phyloP scores from a whole-genome alignment of 179 eudicot genomes.

The Nepenthes alata region DNA sequence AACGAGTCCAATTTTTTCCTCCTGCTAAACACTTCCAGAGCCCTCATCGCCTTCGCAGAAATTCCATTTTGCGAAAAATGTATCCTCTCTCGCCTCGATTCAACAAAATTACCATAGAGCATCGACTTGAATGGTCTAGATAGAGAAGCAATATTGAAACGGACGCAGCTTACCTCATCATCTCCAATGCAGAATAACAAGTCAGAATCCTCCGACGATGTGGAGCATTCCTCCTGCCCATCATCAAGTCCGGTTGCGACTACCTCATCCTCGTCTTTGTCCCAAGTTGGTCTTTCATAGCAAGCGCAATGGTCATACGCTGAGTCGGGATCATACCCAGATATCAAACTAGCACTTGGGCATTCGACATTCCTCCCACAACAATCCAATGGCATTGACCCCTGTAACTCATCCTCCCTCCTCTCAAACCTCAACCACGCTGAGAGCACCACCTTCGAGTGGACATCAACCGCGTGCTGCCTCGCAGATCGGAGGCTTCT shows the following conservation, averaged over 20 bases:
- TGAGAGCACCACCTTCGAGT: slow-evolving; percentile 63
- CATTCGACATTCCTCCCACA: slow-evolving; percentile 59
- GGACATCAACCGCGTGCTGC: slow-evolving; percentile 57
- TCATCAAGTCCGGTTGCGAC: slow-evolving; percentile 14
- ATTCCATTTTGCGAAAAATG: slow-evolving; percentile 55
- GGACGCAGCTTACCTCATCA: slow-evolving; percentile 51
- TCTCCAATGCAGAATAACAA: slow-evolving; percentile 48
- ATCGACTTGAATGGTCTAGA: slow-evolving; percentile 59
- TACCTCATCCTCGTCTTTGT: not conserved
- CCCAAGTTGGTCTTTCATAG: not conserved
- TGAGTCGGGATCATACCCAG: slow-evolving; percentile 53
- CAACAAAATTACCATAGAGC: slow-evolving; percentile 56
- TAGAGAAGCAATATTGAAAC: slow-evolving; percentile 41
- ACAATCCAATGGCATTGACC: slow-evolving; percentile 50
- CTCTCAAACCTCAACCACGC: slow-evolving; percentile 85
- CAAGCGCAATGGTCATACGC: slow-evolving; percentile 35
- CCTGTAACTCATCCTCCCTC: slow-evolving; percentile 73
- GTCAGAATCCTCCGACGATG: slow-evolving; percentile 38
- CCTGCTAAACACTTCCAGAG: slow-evolving; percentile 67
- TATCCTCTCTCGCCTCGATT: slow-evolving; percentile 50
- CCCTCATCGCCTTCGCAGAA: slow-evolving; percentile 47
- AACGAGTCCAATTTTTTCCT: slow-evolving; percentile 38
- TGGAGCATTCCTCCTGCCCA: slow-evolving; percentile 31
- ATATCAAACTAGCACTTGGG: slow-evolving; percentile 38
- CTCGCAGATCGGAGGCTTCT: slow-evolving; percentile 53